These are phyloP conservation scores for Aureobasidium musti DNA, from an alignment of 2,329 filamentous ascomycete genomes.

Conservation along the genomic window DNA sequence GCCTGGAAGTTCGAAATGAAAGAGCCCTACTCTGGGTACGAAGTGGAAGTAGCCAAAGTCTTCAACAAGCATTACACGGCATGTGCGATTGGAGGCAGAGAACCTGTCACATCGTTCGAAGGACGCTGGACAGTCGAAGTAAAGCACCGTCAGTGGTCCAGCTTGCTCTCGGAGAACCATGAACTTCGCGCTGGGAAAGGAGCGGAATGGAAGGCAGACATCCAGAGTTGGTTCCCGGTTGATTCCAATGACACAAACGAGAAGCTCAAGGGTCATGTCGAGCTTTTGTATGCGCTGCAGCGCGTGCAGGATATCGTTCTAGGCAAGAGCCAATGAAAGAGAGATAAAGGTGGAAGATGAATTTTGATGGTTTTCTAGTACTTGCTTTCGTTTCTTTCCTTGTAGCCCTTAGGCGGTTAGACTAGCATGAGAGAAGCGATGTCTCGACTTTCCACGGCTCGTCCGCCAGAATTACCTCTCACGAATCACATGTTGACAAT, in stretches of 20 bases:
- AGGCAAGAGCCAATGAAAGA: not conserved
- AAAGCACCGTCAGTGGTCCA: conserved; percentile 39
- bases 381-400: not conserved
- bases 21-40: conserved; percentile 18
- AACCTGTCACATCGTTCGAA: conserved; percentile 33
- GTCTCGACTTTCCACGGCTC: not conserved
- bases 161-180: conserved; percentile 37
- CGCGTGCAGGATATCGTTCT: conserved; percentile 16
- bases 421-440: not conserved
- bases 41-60: conserved; percentile 27
- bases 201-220: conserved; percentile 37
- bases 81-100: not conserved
- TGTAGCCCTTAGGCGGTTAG: not conserved
- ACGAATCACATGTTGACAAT: not conserved
- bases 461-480: not conserved
- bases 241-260: conserved; percentile 1
- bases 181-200: conserved; percentile 36
- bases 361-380: not conserved
- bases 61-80: not conserved
- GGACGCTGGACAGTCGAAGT: conserved; percentile 39
- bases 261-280: conserved; percentile 34
- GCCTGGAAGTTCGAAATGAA: conserved; percentile 29
- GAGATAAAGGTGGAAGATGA: too few species aligned
- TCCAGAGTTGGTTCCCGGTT: conserved; percentile 39
- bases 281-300: conserved; percentile 37